phyloP scores from a whole-genome alignment of 768 basidiomycete species.

The Panellus pusillus region DNA sequence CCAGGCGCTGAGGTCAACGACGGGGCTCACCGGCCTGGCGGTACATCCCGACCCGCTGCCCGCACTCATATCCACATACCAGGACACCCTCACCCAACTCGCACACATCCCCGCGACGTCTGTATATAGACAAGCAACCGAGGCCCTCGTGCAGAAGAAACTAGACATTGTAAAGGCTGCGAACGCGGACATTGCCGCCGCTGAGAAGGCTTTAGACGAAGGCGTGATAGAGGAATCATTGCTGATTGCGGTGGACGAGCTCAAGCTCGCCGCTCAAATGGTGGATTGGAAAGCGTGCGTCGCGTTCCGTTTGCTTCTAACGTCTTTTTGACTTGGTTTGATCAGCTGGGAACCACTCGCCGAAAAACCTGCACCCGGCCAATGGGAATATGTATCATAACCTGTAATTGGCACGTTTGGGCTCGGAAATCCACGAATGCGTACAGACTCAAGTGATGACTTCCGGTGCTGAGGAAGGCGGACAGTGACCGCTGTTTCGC shows the following conservation, averaged over 20 bases:
- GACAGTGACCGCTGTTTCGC: too few species aligned
- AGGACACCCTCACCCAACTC: slow-evolving; percentile 71
- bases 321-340: slow-evolving; percentile 9
- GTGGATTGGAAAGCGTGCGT: slow-evolving; percentile 96
- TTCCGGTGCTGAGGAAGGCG: too few species aligned
- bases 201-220: slow-evolving; percentile 76
- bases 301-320: slow-evolving; percentile 2
- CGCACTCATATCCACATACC: slow-evolving; percentile 71
- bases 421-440: too few species aligned
- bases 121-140: slow-evolving; percentile 87
- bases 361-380: slow-evolving; percentile 75
- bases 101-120: slow-evolving; percentile 74
- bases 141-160: slow-evolving; percentile 81
- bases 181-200: slow-evolving; percentile 60
- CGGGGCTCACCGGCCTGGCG: slow-evolving; percentile 80
- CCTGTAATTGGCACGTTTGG: slow-evolving; percentile 2
- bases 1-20: slow-evolving; percentile 72
- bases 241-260: slow-evolving; percentile 80
- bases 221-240: slow-evolving; percentile 88
- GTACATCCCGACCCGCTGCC: slow-evolving; percentile 87
- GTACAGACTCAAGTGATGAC: too few species aligned
- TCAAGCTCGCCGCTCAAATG: slow-evolving; percentile 76
- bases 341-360: slow-evolving; percentile 86
- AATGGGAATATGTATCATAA: slow-evolving; percentile 76
- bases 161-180: slow-evolving; percentile 70